These are phyloP conservation scores for Tarenaya hassleriana DNA, from an alignment of 345 rosid species.

Conservation along the genomic window DNA sequence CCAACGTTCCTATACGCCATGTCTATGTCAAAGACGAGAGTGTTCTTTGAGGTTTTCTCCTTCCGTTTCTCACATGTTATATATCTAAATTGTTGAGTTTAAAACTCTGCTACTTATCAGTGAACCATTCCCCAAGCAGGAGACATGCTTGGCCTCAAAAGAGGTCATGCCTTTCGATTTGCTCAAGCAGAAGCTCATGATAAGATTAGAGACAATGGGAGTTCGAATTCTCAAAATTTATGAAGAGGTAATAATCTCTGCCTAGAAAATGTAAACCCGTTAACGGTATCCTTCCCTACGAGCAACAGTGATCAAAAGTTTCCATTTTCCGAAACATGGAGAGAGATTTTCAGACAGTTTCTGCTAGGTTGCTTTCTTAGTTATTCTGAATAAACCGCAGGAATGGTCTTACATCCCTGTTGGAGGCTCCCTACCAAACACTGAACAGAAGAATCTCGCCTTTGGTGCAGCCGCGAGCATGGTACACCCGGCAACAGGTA, in stretches of 20 bases:
- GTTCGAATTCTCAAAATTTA: constrained; percentile 56
- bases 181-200: constrained; percentile 66
- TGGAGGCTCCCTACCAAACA: constrained; percentile 91
- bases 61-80: constrained; percentile 3
- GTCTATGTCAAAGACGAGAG: constrained; percentile 78
- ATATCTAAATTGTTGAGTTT: not conserved
- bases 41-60: constrained; percentile 77
- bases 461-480: constrained; percentile 98
- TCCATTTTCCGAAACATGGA: no score
- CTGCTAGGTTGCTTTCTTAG: constrained; percentile 12
- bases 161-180: constrained; percentile 82
- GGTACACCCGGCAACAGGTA: constrained; percentile 98
- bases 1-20: constrained; percentile 90
- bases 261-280: not conserved
- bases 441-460: constrained; percentile 86
- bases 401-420: constrained; percentile 99
- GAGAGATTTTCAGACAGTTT: no score
- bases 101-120: constrained; percentile 19
- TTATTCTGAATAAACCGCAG: constrained; percentile 32
- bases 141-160: constrained; percentile 96
- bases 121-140: constrained; percentile 47
- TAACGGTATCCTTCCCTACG: no score
- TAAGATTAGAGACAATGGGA: constrained; percentile 71
- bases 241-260: constrained; percentile 63
- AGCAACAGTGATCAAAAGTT: no score